Conservation (phyloP, 768 basidiomycete genomes). For the Russula earlei region DNA sequence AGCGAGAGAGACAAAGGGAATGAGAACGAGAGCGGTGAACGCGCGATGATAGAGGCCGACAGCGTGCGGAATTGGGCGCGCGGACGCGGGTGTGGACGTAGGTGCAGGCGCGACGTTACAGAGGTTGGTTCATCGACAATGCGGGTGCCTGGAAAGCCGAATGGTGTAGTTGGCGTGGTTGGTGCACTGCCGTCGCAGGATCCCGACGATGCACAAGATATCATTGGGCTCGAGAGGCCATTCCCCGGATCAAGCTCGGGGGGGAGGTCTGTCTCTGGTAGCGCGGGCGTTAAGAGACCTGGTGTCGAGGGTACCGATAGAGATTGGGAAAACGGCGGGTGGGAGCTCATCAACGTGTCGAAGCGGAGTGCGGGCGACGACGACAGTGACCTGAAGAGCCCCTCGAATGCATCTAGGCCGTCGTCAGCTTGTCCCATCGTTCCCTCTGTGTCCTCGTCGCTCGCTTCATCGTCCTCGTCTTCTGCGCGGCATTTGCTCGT, state of each 20-base stretch:
- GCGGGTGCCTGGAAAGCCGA: neutral
- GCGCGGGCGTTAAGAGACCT: neutral
- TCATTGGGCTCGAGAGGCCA: neutral
- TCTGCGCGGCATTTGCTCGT: neutral
- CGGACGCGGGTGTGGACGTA: neutral
- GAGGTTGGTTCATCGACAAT: neutral
- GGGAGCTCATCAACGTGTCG: neutral
- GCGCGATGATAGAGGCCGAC: conserved; percentile 4
- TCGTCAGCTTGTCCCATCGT: neutral
- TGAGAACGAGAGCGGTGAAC: conserved; percentile 9
- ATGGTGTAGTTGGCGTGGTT: neutral
- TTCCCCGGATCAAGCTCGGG: neutral
- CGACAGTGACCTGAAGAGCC: neutral
- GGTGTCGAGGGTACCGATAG: neutral
- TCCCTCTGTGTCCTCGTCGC: neutral
- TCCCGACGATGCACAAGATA: neutral
- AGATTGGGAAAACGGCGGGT: neutral
- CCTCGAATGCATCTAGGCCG: neutral
- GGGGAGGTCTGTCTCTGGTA: neutral
- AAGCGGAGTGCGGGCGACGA: neutral
- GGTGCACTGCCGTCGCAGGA: neutral
- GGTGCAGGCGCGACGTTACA: neutral
- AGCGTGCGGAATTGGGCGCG: conserved; percentile 5
- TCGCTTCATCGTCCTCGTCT: neutral
- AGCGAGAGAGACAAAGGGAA: conserved; percentile 5